Evolutionary conservation across 495 filamentous ascomycete species (phyloP), one percentile per base, ranked within the genome.

Genomic region (Penicillium steckii): DNA sequence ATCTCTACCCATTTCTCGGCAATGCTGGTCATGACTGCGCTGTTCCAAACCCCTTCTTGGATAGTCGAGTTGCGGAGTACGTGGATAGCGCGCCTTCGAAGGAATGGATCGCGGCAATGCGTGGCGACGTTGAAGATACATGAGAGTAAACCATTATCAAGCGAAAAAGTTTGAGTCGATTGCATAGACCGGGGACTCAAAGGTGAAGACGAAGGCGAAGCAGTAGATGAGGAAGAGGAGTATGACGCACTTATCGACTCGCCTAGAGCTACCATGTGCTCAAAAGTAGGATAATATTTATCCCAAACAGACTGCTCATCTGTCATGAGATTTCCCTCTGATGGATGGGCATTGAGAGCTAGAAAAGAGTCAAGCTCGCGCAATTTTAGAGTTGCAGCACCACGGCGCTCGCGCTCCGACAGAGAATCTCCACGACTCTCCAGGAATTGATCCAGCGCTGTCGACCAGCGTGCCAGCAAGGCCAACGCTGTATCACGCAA

Each of bases 11-110:
- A 66, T 67, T 78, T 78, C 51, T 76, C 72, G 8, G 73, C 79
- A 51, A 84, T 76, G 2, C 69, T 68, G 6, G 80, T 80, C 18
- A 75, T 73, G 29, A 82, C 62, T 51, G 78, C 65, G 55, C 81
- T 85, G 61, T 87, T 81, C 78, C 79, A 86, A 56, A 86, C 76
- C 15, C 80, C 84, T 67, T 87, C 85, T 55, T 83, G 73, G 26
- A 83, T 67, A 3, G 77, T 75, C 38, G 75, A 72, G 19, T 71
- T 73, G 30, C 70, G 66, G 24, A 87, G 66, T 8, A 86, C 59
- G 45, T 70, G 64, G 37, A 87, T 80, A 5, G 84, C 84, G 48
- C 77, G 73, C 3, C 78, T 68, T 10, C 84, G 71, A 41, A 81
- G 74, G 0, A 61, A 38, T 1, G 77, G 71, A 50, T 87, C 77